Percentiles rank a stretch among this genome's conserved stretches.
These are phyloP conservation scores for Claviceps humidiphila DNA, from an alignment of 2,329 filamentous ascomycete genomes.

Conservation along the genomic window DNA sequence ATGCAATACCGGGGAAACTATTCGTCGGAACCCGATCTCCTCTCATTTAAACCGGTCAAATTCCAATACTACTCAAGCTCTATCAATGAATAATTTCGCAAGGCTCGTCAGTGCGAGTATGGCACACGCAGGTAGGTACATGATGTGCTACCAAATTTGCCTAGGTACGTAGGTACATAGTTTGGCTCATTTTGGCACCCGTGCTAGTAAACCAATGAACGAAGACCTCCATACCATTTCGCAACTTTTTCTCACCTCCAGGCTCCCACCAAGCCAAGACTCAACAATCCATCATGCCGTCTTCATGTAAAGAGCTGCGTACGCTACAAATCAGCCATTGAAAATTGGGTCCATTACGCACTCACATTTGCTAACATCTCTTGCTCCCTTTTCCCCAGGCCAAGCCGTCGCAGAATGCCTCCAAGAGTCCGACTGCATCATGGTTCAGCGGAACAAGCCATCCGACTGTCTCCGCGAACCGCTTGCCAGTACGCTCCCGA, in stretches of 20 bases:
- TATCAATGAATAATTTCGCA: too few relatives aligned
- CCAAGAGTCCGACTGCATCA: slow-evolving; percentile 91
- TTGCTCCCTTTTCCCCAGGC: slow-evolving; percentile 38
- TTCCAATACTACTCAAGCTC: too few relatives aligned
- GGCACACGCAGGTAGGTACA: too few relatives aligned
- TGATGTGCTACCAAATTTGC: too few relatives aligned
- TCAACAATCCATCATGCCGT: slow-evolving; percentile 51
- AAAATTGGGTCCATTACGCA: not conserved
- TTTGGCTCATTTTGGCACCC: not conserved
- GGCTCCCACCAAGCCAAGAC: not conserved
- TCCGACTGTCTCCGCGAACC: slow-evolving; percentile 79
- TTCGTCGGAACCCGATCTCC: too few relatives aligned
- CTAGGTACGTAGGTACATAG: too few relatives aligned
- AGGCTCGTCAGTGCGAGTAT: too few relatives aligned
- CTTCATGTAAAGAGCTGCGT: slow-evolving; percentile 96
- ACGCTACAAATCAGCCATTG: slow-evolving; percentile 25
- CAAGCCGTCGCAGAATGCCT: slow-evolving; percentile 88
- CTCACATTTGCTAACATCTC: not conserved
- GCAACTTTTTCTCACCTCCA: not conserved
- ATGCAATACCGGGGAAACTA: too few relatives aligned
- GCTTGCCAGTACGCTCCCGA: slow-evolving; percentile 68
- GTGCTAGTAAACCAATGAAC: not conserved
- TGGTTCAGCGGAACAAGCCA: slow-evolving; percentile 76
- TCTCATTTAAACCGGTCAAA: too few relatives aligned
- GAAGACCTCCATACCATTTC: not conserved